phyloP scores from a whole-genome alignment of 177 flowering plant species.

The Vitis hybrid region DNA sequence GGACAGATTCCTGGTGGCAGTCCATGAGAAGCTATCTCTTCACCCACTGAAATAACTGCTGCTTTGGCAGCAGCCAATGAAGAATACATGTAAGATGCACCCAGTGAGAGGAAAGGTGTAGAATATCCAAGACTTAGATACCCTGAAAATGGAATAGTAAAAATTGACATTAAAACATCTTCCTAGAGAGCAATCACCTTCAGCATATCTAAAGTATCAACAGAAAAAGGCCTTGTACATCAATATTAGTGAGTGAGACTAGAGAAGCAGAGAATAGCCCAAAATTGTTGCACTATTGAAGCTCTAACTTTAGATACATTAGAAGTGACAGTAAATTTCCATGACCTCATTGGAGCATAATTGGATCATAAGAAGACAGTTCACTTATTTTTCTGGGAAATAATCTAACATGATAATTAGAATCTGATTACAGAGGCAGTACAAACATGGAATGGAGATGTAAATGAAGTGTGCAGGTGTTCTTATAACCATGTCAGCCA shows the following conservation, averaged over 20 bases:
- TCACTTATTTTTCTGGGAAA: not conserved
- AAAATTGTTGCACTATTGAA: not conserved
- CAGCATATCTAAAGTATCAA: not conserved
- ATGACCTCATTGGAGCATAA: not conserved
- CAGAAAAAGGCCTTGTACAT: not conserved
- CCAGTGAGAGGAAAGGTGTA: constrained; percentile 93
- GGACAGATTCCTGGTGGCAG: constrained; percentile 89
- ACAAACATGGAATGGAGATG: no score
- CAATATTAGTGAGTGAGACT: not conserved
- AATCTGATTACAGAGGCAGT: not conserved
- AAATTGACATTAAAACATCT: not conserved
- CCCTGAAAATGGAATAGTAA: constrained; percentile 50
- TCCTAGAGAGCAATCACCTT: not conserved
- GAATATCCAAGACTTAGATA: constrained; percentile 89
- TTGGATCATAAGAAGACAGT: not conserved
- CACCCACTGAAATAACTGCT: constrained; percentile 91
- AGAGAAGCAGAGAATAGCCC: not conserved
- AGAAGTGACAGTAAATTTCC: not conserved
- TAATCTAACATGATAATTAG: not conserved
- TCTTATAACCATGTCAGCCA: not conserved
- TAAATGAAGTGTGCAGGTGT: not conserved
- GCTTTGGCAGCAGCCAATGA: constrained; percentile 97
- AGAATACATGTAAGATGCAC: constrained; percentile 91
- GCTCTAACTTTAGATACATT: not conserved
- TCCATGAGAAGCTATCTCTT: constrained; percentile 87